These are phyloP conservation scores for Acacia acuminata DNA, from an alignment of 306 rosid species.

Conservation along the genomic window DNA sequence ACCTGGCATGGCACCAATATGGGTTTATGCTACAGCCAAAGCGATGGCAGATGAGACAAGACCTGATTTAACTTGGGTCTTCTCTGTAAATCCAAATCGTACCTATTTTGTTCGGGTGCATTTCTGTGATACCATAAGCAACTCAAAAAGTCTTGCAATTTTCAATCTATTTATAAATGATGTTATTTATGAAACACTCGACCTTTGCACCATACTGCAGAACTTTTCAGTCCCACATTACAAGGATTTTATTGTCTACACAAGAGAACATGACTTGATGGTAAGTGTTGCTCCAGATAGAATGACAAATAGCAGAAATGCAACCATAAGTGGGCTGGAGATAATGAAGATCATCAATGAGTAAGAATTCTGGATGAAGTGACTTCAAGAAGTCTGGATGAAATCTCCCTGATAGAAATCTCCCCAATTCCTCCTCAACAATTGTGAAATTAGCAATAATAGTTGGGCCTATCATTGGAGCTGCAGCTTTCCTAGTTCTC, in stretches of 20 bases:
- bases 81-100: slow-evolving; percentile 58
- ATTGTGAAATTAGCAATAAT: slow-evolving; percentile 41
- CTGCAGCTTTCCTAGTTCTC: slow-evolving; percentile 37
- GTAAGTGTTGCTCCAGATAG: slow-evolving; percentile 84
- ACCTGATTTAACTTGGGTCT: slow-evolving; percentile 56
- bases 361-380: slow-evolving; percentile 55
- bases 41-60: not conserved
- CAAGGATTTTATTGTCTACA: slow-evolving; percentile 63
- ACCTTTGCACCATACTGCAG: no score
- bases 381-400: no score
- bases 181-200: not conserved
- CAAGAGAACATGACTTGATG: slow-evolving; percentile 50
- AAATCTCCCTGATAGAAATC: slow-evolving; percentile 33
- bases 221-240: slow-evolving; percentile 43
- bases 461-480: slow-evolving; percentile 50
- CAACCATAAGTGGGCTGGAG: slow-evolving; percentile 69
- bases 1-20: slow-evolving; percentile 51
- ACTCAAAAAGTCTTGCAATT: slow-evolving; percentile 51
- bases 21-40: slow-evolving; percentile 66
- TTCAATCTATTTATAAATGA: slow-evolving; percentile 74
- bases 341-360: slow-evolving; percentile 73
- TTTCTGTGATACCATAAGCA: slow-evolving; percentile 84
- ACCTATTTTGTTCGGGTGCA: slow-evolving; percentile 73
- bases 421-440: slow-evolving; percentile 55
- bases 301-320: slow-evolving; percentile 57